Evolutionary conservation across 2,329 filamentous ascomycete species (phyloP).

Genomic region (Venturiaceae sp.): DNA sequence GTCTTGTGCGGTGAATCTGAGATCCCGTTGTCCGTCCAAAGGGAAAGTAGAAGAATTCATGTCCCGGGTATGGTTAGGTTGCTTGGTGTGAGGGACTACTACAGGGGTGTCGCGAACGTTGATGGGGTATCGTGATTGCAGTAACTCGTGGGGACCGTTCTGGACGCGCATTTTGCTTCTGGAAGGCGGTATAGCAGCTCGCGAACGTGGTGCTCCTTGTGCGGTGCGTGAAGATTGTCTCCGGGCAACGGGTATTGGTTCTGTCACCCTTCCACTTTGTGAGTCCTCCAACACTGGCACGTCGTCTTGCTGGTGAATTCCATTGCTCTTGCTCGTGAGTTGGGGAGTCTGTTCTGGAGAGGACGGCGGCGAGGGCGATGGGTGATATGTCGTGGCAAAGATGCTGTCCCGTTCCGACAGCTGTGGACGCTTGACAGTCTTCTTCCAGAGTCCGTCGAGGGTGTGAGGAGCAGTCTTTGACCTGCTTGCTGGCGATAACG

Average conservation of each 20-base stretch:
- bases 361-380: constrained; percentile 1
- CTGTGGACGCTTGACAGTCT: constrained; percentile 35
- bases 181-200: not conserved
- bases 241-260: not conserved
- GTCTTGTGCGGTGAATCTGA: not conserved
- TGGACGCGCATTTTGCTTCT: not conserved
- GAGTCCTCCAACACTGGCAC: not conserved
- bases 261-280: not conserved
- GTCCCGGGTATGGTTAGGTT: not conserved
- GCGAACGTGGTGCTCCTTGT: not conserved
- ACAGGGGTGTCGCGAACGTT: constrained; percentile 20
- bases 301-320: not conserved
- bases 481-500: constrained; percentile 23
- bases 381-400: constrained; percentile 49
- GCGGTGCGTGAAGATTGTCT: not conserved
- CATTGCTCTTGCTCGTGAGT: not conserved
- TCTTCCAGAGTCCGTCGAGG: constrained; percentile 24
- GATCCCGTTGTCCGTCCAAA: constrained; percentile 19
- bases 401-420: constrained; percentile 54
- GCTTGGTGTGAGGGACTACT: constrained; percentile 13
- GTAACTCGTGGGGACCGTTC: constrained; percentile 13
- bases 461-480: constrained; percentile 26
- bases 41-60: constrained; percentile 28
- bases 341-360: not conserved
- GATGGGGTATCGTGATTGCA: not conserved